These are phyloP conservation scores for Solanum paucissectum DNA, from an alignment of 257 asterid genomes.

Conservation along the genomic window DNA sequence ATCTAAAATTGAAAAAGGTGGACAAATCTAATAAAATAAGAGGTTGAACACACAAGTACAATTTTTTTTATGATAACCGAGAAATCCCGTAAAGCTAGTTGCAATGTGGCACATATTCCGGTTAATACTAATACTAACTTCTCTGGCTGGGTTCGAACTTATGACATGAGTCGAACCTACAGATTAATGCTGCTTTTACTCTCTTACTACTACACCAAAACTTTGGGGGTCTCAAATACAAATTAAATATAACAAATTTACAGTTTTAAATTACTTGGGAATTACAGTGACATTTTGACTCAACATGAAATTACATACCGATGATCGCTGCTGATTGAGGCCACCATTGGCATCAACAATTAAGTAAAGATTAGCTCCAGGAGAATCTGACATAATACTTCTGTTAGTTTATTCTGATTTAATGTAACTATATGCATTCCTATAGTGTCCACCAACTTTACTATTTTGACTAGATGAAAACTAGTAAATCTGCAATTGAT, in stretches of 20 bases:
- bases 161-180: not conserved
- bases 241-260: not conserved
- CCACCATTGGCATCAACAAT: constrained; percentile 89
- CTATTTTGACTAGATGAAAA: not conserved
- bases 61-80: not conserved
- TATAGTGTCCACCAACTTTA: not conserved
- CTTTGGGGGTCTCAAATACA: not conserved
- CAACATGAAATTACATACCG: constrained; percentile 34
- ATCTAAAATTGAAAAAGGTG: not conserved
- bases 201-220: not conserved
- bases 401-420: not conserved
- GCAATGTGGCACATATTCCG: not conserved
- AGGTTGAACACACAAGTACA: no score
- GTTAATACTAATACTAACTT: not conserved
- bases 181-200: not conserved
- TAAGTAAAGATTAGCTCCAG: constrained; percentile 32
- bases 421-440: not conserved
- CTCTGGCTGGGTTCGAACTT: not conserved
- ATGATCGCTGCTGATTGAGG: constrained; percentile 82
- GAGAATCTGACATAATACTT: constrained; percentile 16
- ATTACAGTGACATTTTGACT: not conserved
- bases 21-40: not conserved
- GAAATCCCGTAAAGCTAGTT: not conserved
- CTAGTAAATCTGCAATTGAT: not conserved
- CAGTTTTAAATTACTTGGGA: not conserved